Base-by-base conservation (phyloP, 768 basidiomycete species). In the Amanita subjunquillea region DNA sequence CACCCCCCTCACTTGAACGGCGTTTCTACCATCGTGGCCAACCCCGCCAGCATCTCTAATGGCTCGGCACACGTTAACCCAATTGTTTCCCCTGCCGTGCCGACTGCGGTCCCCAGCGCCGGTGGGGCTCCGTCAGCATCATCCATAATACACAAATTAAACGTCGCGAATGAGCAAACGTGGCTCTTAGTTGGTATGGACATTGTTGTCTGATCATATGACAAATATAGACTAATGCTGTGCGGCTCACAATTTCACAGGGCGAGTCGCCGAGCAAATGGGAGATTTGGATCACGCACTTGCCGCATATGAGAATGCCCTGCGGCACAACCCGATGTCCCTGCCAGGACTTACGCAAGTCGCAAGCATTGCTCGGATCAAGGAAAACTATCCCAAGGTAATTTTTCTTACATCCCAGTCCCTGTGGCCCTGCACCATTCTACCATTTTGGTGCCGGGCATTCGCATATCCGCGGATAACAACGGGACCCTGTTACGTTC, bases 311-410 rank as follows among this genome's bases (percentile, higher is more conserved):
- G 95, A 98, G 70, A 85, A 88, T 63, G 94, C 94, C 2, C 77
- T 98, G 58, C 84, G 92, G 69, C 93, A 97, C 73, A 98, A 97
- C 63, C 87, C 93, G 62, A 79, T 82, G 68, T 94, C 90, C 62
- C 76, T 95, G 58, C 76, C 85, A 62, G 93, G 91, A 39, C 81
- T 98, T 58, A 92, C 89, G 37, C 90, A 93, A 65, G 90, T 95
- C 39, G 95, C 94, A 63, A 87, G 90, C 57, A 95, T 97, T 67
- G 92, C 91, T 68, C 85, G 95, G 74, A 91, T 92, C 76, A 91
- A 89, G 66, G 95, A 99, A 70, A 91, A 98, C 68, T 96, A 94
- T 70, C 84, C 88, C 69, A 94, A 91, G 82, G 91, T 91, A 63
- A 66, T 77, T 63, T 56, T 58, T 62, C 48, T 59, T 60, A 58